phyloP scores from a whole-genome alignment of 305 asterid species.

The Ajuga reptans region DNA sequence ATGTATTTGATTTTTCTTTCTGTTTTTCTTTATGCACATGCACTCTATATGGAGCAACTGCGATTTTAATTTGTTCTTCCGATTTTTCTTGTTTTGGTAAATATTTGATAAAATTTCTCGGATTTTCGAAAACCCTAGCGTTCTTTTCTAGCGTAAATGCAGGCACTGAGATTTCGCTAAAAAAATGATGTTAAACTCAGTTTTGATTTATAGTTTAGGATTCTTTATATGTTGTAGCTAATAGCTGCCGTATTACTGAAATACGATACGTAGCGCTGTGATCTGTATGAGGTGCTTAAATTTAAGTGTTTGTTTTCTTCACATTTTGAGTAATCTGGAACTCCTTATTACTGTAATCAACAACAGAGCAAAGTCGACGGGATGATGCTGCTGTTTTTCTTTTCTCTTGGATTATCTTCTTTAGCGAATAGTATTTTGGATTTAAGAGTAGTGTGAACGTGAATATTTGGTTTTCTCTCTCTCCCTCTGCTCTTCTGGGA shows the following conservation, averaged over 20 bases:
- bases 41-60: not conserved
- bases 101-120: not conserved
- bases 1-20: not conserved
- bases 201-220: not conserved
- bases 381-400: not conserved
- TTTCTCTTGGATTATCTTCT: not conserved
- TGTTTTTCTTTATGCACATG: not conserved
- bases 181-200: not conserved
- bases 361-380: not conserved
- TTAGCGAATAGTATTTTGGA: not conserved
- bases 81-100: not conserved
- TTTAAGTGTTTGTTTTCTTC: not conserved
- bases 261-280: not conserved
- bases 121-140: constrained; percentile 28
- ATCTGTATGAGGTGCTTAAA: not conserved
- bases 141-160: constrained; percentile 3
- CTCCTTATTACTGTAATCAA: not conserved
- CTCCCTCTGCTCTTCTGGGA: not conserved
- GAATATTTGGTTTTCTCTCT: not conserved
- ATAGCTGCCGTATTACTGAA: not conserved
- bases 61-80: not conserved
- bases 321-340: not conserved
- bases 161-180: not conserved
- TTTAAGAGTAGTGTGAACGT: not conserved
- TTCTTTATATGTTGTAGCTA: not conserved